Evolutionary conservation across 78 protist species (phyloP).

Genomic region (Chrysochromulina tobinii): DNA sequence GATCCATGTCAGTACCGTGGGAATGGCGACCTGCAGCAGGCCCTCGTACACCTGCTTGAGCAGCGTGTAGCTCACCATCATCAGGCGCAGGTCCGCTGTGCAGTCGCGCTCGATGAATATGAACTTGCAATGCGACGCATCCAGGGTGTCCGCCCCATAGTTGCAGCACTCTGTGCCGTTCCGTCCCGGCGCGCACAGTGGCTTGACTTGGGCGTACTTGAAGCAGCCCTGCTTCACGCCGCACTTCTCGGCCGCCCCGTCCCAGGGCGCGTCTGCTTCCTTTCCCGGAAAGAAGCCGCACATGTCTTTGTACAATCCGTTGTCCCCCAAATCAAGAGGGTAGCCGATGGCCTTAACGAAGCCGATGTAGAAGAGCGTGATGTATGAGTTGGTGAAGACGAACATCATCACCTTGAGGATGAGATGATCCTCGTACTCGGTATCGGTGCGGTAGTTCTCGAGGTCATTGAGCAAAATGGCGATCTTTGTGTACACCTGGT

Average conservation of each 20-base stretch:
- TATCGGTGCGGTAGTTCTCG: conserved; percentile 70
- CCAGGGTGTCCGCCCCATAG: neutral
- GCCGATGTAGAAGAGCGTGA: conserved; percentile 71
- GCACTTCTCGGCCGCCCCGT: no score
- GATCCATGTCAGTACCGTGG: no score
- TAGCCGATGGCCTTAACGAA: conserved; percentile 47
- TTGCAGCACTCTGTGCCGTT: no score
- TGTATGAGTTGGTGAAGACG: conserved; percentile 74
- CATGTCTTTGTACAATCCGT: neutral
- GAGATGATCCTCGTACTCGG: conserved; percentile 42
- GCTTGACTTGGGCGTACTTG: neutral
- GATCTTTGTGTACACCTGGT: neutral
- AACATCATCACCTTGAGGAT: conserved; percentile 68
- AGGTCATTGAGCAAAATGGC: conserved; percentile 40
- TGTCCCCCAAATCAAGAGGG: no score
- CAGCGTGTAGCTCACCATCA: no score
- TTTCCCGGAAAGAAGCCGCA: neutral
- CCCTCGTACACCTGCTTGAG: no score
- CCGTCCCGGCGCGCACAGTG: no score
- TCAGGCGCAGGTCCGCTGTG: no score
- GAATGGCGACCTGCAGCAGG: no score
- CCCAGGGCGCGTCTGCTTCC: neutral
- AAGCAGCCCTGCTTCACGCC: no score
- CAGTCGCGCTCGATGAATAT: no score
- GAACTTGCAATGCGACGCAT: neutral